A percentile compares a stretch with the other conserved stretches of the same genome.
Evolutionary conservation across 1,284 basidiomycete species (phyloP).

Genomic region (Leccinum colubrinum): DNA sequence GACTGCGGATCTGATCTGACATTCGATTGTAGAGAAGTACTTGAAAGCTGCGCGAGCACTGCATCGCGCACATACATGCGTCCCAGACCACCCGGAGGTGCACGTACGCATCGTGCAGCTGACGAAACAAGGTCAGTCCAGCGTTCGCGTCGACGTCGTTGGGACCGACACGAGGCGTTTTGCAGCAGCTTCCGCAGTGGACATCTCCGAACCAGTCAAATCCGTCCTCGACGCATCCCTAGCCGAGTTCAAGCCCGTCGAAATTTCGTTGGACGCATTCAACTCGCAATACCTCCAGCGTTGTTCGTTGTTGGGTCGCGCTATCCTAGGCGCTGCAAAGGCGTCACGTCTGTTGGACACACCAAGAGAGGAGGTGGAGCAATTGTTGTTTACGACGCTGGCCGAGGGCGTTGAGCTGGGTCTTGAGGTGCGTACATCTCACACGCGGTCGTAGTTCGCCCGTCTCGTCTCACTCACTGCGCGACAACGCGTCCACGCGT

Average conservation of each 20-base stretch:
- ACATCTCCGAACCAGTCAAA: slow-evolving; percentile 43
- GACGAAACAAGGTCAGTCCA: slow-evolving; percentile 47
- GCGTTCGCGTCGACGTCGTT: background rate
- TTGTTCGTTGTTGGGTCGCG: slow-evolving; percentile 47
- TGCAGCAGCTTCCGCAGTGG: slow-evolving; percentile 42
- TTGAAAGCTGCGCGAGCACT: slow-evolving; percentile 79
- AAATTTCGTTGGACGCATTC: slow-evolving; percentile 59
- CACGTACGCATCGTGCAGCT: slow-evolving; percentile 74
- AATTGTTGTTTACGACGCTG: slow-evolving; percentile 52
- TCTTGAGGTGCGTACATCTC: slow-evolving; percentile 45
- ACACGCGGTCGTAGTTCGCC: background rate
- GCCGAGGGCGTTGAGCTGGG: slow-evolving; percentile 44
- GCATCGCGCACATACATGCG: slow-evolving; percentile 53
- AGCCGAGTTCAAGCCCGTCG: slow-evolving; percentile 52
- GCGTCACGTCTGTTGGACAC: slow-evolving; percentile 46
- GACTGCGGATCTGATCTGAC: slow-evolving; percentile 13
- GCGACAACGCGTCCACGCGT: background rate
- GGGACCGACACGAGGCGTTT: background rate
- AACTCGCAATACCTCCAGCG: slow-evolving; percentile 77
- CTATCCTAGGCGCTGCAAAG: slow-evolving; percentile 62
- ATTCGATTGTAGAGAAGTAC: slow-evolving; percentile 60
- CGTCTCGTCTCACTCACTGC: background rate
- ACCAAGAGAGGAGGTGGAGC: slow-evolving; percentile 57
- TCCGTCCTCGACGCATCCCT: slow-evolving; percentile 45
- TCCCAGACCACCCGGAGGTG: slow-evolving; percentile 62